Evolutionary conservation across 768 basidiomycete species (phyloP).

Genomic region (Brasilioporus rufonigricans): DNA sequence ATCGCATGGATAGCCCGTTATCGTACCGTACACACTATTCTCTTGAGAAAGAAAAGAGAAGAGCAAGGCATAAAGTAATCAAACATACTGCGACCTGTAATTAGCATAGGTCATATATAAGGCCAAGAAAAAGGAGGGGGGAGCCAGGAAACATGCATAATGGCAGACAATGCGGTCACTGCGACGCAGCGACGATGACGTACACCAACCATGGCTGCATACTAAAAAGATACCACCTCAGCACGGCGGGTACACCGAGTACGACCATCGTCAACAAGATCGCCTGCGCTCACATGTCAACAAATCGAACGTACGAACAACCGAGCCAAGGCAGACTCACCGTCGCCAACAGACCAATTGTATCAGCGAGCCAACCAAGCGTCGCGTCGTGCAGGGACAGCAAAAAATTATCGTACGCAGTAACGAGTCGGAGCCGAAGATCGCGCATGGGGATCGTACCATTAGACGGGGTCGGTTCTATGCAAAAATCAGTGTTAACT

Average conservation of each 20-base stretch:
- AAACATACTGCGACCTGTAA: not conserved
- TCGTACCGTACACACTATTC: not conserved
- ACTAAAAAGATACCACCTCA: conserved; percentile 19
- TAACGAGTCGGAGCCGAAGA: conserved; percentile 24
- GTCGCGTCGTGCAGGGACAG: conserved; percentile 20
- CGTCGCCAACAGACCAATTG: conserved; percentile 19
- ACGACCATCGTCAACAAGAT: conserved; percentile 17
- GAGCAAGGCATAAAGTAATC: not conserved
- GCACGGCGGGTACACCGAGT: conserved; percentile 16
- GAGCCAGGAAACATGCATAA: not conserved
- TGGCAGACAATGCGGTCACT: not conserved
- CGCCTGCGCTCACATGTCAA: conserved; percentile 10
- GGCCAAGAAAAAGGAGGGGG: not conserved
- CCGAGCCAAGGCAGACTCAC: not conserved
- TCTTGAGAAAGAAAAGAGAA: not conserved
- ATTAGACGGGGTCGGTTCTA: conserved; percentile 30
- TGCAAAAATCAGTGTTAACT: not conserved
- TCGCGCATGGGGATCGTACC: conserved; percentile 20
- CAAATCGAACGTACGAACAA: no score
- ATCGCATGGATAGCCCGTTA: no score
- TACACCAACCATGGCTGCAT: conserved; percentile 14
- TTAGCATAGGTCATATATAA: conserved; percentile 3
- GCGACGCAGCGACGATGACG: not conserved
- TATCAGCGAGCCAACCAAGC: conserved; percentile 25
- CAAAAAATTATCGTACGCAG: conserved; percentile 16